These are phyloP conservation scores for Purshia tridentata DNA, from an alignment of 306 rosid genomes.

Conservation along the genomic window DNA sequence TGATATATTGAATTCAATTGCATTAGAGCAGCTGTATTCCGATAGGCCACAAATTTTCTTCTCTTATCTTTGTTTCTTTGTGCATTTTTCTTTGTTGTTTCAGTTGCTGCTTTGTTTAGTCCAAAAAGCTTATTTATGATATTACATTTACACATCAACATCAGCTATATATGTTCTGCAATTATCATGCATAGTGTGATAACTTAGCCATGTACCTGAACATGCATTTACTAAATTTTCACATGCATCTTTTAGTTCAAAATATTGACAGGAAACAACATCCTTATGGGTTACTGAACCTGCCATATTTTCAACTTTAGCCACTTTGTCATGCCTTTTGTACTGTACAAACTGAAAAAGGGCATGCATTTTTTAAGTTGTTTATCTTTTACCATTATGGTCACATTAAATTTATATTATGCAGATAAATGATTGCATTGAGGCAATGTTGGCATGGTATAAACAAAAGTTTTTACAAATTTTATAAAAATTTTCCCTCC, in stretches of 20 bases:
- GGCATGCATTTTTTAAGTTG: too few species aligned
- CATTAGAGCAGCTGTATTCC: too few species aligned
- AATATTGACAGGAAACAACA: background rate
- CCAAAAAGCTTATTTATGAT: background rate
- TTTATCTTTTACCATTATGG: too few species aligned
- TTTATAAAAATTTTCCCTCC: too few species aligned
- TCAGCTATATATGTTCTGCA: background rate
- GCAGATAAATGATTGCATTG: too few species aligned
- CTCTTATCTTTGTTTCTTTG: background rate
- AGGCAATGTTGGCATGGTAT: too few species aligned
- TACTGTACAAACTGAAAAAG: too few species aligned
- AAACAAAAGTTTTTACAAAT: too few species aligned
- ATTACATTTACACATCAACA: too few species aligned
- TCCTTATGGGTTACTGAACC: background rate
- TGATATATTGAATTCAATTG: too few species aligned
- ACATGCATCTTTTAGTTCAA: background rate
- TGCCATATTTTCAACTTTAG: background rate
- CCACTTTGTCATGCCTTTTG: background rate
- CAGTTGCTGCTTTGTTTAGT: background rate
- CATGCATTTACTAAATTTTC: background rate
- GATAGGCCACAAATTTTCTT: background rate
- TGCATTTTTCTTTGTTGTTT: background rate
- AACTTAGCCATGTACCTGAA: too few species aligned
- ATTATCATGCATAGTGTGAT: background rate
- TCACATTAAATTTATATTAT: too few species aligned